Base-by-base conservation (phyloP, 2,329 filamentous ascomycete genomes). In the Sclerotinia glacialis region DNA sequence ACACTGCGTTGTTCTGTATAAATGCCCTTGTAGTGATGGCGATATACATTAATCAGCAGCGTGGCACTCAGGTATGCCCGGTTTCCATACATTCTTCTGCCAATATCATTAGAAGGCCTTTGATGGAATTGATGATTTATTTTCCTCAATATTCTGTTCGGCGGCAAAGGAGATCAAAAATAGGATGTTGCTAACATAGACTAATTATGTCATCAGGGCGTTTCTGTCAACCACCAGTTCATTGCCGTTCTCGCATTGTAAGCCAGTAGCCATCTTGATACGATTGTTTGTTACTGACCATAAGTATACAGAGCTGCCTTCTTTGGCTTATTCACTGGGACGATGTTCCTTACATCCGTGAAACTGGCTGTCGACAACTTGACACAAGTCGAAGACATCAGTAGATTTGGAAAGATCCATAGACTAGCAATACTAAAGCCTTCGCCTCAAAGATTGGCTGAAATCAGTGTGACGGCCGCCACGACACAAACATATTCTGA, bases 331-430 rank as follows among this genome's bases (percentile, higher is more conserved):
- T 98, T 98, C 77, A 83, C 89, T 0, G 81, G 84, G 28, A 86
- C 88, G 64, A 97, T 98, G 93, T 83, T 88, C 2, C 74, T 83
- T 49, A 93, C 88, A 56, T 91, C 91, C 5, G 75, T 89, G 49
- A 86, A 89, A 69, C 88, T 92, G 73, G 84, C 89, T 49, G 78
- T 89, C 56, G 79, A 83, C 64, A 97, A 97, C 74, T 83, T 88
- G 56, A 96, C 93, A 0, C 96, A 92, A 23, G 89, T 99, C 67
- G 95, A 99, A 76, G 85, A 88, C 67, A 81, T 96, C 34, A 84
- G 82, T 70, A 81, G 82, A 66, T 84, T 81, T 69, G 82, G 79
- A 23, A 87, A 85, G 68, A 85, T 87, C 6, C 89, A 90, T 78
- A 86, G 88, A 62, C 80, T 98, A 42, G 93, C 94, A 1, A 85